These are phyloP conservation scores for Astrothelium subdiscretum DNA, from an alignment of 495 filamentous ascomycete species.

Conservation along the genomic window DNA sequence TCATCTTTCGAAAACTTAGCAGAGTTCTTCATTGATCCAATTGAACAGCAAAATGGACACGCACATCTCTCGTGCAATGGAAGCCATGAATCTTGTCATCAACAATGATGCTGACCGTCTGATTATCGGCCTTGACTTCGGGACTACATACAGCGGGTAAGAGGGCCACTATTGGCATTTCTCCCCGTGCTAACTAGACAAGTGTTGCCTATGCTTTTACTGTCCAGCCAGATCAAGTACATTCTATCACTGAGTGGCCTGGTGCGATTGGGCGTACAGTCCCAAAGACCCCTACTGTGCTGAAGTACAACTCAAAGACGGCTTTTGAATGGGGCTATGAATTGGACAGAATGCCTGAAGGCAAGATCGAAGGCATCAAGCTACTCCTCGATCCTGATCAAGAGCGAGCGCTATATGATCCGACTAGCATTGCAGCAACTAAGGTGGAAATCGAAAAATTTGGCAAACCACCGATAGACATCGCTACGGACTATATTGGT, in stretches of 20 bases:
- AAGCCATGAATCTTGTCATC: neutral
- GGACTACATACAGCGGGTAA: conserved; percentile 55
- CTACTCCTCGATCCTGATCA: conserved; percentile 30
- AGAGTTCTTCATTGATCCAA: too few species aligned
- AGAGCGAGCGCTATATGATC: conserved; percentile 4
- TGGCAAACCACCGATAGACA: conserved; percentile 47
- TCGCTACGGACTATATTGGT: conserved; percentile 56
- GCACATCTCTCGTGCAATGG: too few species aligned
- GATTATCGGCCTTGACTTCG: conserved; percentile 58
- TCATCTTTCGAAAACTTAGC: too few species aligned
- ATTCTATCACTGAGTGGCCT: conserved; percentile 59
- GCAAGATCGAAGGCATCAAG: conserved; percentile 44
- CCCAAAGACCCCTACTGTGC: neutral
- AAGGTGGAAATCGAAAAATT: conserved; percentile 20
- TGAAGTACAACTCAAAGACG: neutral
- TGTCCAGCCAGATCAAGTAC: conserved; percentile 52
- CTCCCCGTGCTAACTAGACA: too few species aligned
- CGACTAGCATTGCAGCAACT: conserved; percentile 15
- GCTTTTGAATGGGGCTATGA: conserved; percentile 37
- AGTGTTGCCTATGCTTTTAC: conserved; percentile 54
- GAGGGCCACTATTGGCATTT: too few species aligned
- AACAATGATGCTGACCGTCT: conserved; percentile 33
- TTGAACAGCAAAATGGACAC: too few species aligned
- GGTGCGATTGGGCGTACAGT: conserved; percentile 42
- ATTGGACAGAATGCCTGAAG: conserved; percentile 27